Evolutionary conservation across 2,329 filamentous ascomycete genomes (phyloP).

Genomic region (Aspergillus novoparasiticus): DNA sequence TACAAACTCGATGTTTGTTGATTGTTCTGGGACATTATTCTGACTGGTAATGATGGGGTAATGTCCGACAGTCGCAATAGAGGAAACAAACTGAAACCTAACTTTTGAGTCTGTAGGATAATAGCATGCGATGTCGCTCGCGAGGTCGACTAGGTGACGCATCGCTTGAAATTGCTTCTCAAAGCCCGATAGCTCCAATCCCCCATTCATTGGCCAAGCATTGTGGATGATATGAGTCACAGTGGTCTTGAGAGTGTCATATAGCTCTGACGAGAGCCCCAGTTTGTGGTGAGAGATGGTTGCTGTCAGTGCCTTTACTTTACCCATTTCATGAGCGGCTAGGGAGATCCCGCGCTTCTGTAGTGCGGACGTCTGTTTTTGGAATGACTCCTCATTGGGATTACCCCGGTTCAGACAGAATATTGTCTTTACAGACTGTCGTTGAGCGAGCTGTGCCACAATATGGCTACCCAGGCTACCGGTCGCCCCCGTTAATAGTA

Average conservation of each 20-base stretch:
- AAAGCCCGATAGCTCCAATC: conserved; percentile 14
- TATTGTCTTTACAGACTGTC: conserved; percentile 34
- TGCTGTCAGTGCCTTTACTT: conserved; percentile 51
- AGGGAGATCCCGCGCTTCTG: conserved; percentile 28
- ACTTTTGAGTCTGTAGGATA: conserved; percentile 22
- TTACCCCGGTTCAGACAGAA: conserved; percentile 53
- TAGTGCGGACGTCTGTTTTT: conserved; percentile 41
- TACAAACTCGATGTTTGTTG: conserved; percentile 42
- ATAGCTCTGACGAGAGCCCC: conserved; percentile 47
- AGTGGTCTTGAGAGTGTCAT: conserved; percentile 37
- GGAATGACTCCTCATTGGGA: conserved; percentile 22
- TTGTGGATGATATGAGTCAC: conserved; percentile 52
- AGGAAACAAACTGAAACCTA: conserved; percentile 46
- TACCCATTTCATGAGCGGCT: conserved; percentile 25
- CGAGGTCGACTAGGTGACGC: conserved; percentile 53
- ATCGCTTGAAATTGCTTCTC: conserved; percentile 45
- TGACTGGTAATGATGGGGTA: conserved; percentile 29
- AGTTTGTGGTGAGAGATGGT: conserved; percentile 53
- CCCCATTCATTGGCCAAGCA: conserved; percentile 4
- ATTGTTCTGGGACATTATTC: conserved; percentile 48
- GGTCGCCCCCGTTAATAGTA: conserved; percentile 47
- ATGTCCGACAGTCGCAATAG: conserved; percentile 44
- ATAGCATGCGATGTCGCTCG: conserved; percentile 31
- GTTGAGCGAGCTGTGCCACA: conserved; percentile 38
- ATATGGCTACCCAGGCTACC: conserved; percentile 46